Evolutionary conservation across 371 early-diverging fungal genomes (phyloP), one percentile per base, ranked within the genome.

Genomic region (Lichtheimia hyalospora): DNA sequence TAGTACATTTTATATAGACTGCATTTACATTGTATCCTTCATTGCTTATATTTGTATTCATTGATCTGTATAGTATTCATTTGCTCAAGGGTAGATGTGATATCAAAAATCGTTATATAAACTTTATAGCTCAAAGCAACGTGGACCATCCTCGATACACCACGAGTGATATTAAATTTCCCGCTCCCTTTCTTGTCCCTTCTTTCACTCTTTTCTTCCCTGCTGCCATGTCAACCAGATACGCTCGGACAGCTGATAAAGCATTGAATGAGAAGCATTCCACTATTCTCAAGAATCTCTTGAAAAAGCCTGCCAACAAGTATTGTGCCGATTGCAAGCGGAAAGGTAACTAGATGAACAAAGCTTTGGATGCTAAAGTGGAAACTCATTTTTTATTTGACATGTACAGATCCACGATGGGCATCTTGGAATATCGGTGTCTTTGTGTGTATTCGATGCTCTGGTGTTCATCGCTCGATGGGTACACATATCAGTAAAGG

Each of bases 401-500:
- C 16, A 25, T 15, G 7, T 18, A 49, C 49, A 91, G 95, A 92
- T 82, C 92, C 95, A 53, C 89, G 93, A 24, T 93, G 93, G 93
- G 92, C 92, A 27, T 90, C 90, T 25, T 92, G 90, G 90, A 92
- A 92, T 68, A 70, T 94, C 18, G 93, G 95, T 25, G 73, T 90
- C 50, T 93, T 94, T 77, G 71, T 94, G 28, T 94, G 95, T 73
- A 91, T 93, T 64, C 83, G 92, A 3, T 94, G 95, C 76, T 88
- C 90, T 15, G 92, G 93, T 48, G 84, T 90, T 52, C 95, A 94
- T 71, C 87, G 93, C 15, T 89, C 89, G 13, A 84, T 92, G 81
- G 92, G 92, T 58, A 89, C 90, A 2, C 92, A 92, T 66, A 91
- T 92, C 64, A 88, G 89, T 57, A 89, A 91, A 87, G 92, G 92